These are phyloP conservation scores for Rhamnella rubrinervis DNA, from an alignment of 331 rosid species.

Conservation along the genomic window DNA sequence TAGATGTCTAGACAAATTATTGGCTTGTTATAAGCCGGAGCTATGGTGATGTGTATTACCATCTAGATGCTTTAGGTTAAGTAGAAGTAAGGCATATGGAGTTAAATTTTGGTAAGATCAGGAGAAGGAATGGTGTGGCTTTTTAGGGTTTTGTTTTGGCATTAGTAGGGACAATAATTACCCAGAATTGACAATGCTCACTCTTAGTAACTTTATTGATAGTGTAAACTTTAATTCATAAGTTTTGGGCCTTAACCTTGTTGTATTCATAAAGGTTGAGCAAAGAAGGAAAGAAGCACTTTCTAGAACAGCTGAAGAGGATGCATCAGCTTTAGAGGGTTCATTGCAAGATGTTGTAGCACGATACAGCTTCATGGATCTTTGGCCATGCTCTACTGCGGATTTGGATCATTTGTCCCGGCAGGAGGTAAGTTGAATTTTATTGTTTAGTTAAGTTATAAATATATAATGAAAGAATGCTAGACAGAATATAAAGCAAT, in stretches of 20 bases:
- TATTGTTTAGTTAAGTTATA: not conserved
- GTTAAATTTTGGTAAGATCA: too few relatives aligned
- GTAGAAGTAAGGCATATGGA: too few relatives aligned
- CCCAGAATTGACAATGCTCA: too few relatives aligned
- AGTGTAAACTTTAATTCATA: not conserved
- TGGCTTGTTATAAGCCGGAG: too few relatives aligned
- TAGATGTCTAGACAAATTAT: too few relatives aligned
- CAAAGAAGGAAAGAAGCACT: constrained; percentile 84
- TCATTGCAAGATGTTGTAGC: constrained; percentile 86
- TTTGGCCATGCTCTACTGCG: constrained; percentile 86
- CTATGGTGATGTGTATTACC: too few relatives aligned
- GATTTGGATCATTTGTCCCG: constrained; percentile 80
- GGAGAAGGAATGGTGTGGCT: too few relatives aligned
- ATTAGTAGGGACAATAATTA: too few relatives aligned
- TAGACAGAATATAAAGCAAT: too few relatives aligned
- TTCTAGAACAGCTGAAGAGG: constrained; percentile 66
- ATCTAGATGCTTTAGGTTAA: too few relatives aligned
- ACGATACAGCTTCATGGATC: constrained; percentile 91
- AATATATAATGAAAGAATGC: too few relatives aligned
- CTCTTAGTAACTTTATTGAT: not conserved
- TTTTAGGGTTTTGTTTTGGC: too few relatives aligned
- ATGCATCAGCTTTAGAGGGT: constrained; percentile 54
- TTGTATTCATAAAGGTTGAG: constrained; percentile 32
- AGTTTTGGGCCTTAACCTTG: constrained; percentile 9
- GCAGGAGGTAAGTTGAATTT: constrained; percentile 62